Conservation (phyloP, 2,329 filamentous ascomycete species). For the Sporothrix phasma region DNA sequence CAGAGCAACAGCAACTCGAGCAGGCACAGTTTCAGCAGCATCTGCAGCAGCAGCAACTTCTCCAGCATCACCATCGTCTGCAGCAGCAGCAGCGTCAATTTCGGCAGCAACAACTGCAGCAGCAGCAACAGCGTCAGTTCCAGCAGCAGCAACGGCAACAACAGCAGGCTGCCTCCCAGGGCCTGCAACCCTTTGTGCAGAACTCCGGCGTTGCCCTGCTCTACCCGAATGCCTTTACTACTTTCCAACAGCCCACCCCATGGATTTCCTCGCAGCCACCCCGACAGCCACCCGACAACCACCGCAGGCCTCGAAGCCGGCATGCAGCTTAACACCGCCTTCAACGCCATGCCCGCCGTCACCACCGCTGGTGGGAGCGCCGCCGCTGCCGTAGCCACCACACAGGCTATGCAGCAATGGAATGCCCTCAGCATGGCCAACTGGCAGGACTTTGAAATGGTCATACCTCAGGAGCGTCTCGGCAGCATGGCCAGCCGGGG, state of each 20-base stretch:
- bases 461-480: conserved; percentile 26
- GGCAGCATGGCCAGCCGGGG: conserved; percentile 34
- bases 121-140: conserved; percentile 28
- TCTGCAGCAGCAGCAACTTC: conserved; percentile 27
- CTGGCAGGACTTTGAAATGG: conserved; percentile 68
- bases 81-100: conserved; percentile 32
- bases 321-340: conserved; percentile 52
- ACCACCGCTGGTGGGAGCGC: conserved; percentile 35
- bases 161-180: conserved; percentile 24
- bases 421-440: conserved; percentile 52
- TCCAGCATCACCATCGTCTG: conserved; percentile 42
- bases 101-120: conserved; percentile 22
- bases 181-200: conserved; percentile 45
- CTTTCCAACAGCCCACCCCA: conserved; percentile 46
- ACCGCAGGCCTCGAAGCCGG: conserved; percentile 55
- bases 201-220: conserved; percentile 42
- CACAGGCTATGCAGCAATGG: conserved; percentile 48
- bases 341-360: conserved; percentile 47
- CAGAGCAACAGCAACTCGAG: conserved; percentile 42
- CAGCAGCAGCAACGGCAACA: conserved; percentile 41
- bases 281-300: conserved; percentile 44
- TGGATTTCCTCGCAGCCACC: conserved; percentile 52
- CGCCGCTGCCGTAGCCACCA: conserved; percentile 29
- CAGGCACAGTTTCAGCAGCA: conserved; percentile 37
- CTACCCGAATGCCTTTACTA: conserved; percentile 38